phyloP scores from a whole-genome alignment of 176 grass and related monocot genomes.

The Urochloa ruziziensis region DNA sequence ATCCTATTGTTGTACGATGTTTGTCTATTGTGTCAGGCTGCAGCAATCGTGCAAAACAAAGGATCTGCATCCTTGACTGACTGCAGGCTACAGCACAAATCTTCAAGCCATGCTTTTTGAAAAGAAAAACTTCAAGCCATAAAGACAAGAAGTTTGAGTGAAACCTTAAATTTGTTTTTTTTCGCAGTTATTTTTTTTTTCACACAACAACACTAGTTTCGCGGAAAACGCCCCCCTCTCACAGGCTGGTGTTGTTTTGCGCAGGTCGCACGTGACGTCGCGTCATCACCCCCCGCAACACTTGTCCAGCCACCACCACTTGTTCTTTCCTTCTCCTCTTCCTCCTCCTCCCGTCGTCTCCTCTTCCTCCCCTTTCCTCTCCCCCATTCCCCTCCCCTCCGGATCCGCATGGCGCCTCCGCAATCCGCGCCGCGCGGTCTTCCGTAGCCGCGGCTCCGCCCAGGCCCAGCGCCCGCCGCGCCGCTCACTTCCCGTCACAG shows the following conservation, averaged over 20 bases:
- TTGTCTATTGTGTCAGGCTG: no score
- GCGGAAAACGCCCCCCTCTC: neutral
- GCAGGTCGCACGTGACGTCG: slow-evolving; percentile 31
- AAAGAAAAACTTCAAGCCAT: no score
- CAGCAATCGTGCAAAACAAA: no score
- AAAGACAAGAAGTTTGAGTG: neutral
- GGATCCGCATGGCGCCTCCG: slow-evolving; percentile 40
- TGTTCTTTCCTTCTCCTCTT: slow-evolving; percentile 30
- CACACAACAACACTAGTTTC: neutral
- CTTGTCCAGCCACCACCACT: slow-evolving; percentile 39
- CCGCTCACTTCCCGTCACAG: slow-evolving; percentile 7
- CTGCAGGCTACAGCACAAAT: no score
- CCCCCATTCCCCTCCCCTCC: neutral
- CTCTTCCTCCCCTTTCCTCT: neutral
- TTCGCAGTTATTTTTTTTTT: neutral
- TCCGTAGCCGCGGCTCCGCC: slow-evolving; percentile 1
- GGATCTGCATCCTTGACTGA: no score
- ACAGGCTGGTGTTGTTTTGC: neutral
- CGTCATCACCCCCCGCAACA: neutral
- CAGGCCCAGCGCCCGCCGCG: neutral
- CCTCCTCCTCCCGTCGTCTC: neutral
- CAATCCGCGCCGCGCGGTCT: neutral
- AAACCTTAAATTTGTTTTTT: neutral
- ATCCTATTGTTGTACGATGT: no score
- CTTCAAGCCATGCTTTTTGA: no score